These are phyloP conservation scores for Fusarium incarnatum DNA, from an alignment of 2,329 filamentous ascomycete genomes.

Conservation along the genomic window DNA sequence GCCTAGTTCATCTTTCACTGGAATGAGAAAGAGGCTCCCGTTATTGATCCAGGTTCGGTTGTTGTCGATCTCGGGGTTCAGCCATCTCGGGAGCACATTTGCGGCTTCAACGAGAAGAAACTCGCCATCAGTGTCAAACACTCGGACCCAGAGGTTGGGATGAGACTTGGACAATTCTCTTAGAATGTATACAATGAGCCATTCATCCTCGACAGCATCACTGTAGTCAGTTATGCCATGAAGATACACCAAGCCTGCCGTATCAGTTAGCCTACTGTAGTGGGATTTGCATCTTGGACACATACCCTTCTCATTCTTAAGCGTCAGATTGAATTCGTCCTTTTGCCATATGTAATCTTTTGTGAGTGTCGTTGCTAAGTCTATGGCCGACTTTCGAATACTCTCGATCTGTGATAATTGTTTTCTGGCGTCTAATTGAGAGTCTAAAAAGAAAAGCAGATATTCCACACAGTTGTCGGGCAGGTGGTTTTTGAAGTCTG, in stretches of 20 bases:
- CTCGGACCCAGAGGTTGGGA: slow-evolving; percentile 80
- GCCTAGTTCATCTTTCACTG: slow-evolving; percentile 56
- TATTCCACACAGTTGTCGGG: slow-evolving; percentile 91
- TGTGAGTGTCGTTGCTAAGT: slow-evolving; percentile 73
- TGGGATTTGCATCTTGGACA: not conserved
- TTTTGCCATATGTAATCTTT: slow-evolving; percentile 96
- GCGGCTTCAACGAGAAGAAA: slow-evolving; percentile 96
- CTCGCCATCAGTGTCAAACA: slow-evolving; percentile 91
- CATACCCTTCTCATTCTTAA: slow-evolving; percentile 68
- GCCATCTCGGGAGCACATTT: slow-evolving; percentile 86
- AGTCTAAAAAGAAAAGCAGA: slow-evolving; percentile 77
- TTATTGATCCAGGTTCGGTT: slow-evolving; percentile 91
- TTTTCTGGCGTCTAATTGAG: slow-evolving; percentile 63
- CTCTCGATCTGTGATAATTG: slow-evolving; percentile 75
- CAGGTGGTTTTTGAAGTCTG: slow-evolving; percentile 53
- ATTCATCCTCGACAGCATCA: slow-evolving; percentile 96
- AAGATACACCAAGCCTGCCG: slow-evolving; percentile 68
- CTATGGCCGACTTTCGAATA: slow-evolving; percentile 75
- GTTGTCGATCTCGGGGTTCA: slow-evolving; percentile 89
- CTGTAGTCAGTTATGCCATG: slow-evolving; percentile 87
- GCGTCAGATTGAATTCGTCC: slow-evolving; percentile 79
- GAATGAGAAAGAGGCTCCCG: slow-evolving; percentile 80
- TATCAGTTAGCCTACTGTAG: slow-evolving; percentile 11
- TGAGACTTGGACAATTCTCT: slow-evolving; percentile 82
- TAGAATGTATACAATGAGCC: slow-evolving; percentile 92